A percentile compares a stretch with the other conserved stretches of the same genome.
Evolutionary conservation across 139 green algal genomes (phyloP).

Genomic region (Chlamydomonas urium): DNA sequence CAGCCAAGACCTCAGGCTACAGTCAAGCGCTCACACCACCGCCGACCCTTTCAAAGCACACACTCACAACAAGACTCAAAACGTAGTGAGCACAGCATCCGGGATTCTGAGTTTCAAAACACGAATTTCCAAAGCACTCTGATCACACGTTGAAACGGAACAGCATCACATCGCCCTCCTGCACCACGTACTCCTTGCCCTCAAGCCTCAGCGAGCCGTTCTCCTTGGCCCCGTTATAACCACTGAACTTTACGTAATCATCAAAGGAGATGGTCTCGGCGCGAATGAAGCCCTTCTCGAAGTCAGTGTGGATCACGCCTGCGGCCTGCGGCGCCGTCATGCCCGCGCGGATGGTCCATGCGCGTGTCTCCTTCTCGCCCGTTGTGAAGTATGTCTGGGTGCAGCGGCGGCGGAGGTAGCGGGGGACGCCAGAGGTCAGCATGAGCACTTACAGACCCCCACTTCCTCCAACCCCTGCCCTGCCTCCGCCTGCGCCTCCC

Average conservation of each 20-base stretch:
- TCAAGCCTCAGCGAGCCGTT: slow-evolving; percentile 81
- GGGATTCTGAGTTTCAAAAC: no score
- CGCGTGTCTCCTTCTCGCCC: slow-evolving; percentile 92
- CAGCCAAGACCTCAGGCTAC: no score
- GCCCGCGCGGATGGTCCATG: slow-evolving; percentile 82
- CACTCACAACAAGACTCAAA: no score
- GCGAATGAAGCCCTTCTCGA: slow-evolving; percentile 92
- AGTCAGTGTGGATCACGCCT: slow-evolving; percentile 93
- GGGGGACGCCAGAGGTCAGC: no score
- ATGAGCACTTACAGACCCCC: no score
- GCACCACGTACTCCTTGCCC: slow-evolving; percentile 96
- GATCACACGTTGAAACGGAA: slow-evolving; percentile 75
- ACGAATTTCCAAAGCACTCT: no score
- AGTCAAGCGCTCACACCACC: no score
- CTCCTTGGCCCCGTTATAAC: slow-evolving; percentile 60
- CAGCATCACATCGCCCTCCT: slow-evolving; percentile 89
- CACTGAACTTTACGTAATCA: slow-evolving; percentile 66
- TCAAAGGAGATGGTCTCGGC: slow-evolving; percentile 83
- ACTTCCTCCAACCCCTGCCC: no score
- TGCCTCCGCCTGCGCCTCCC: no score
- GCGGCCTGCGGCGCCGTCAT: slow-evolving; percentile 88
- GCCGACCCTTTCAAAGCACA: no score
- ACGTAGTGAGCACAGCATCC: no score
- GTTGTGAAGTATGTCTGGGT: slow-evolving; percentile 98
- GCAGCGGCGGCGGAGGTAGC: no score